phyloP scores from a whole-genome alignment of 148 eudicot genomes.

The Persicaria maculosa region DNA sequence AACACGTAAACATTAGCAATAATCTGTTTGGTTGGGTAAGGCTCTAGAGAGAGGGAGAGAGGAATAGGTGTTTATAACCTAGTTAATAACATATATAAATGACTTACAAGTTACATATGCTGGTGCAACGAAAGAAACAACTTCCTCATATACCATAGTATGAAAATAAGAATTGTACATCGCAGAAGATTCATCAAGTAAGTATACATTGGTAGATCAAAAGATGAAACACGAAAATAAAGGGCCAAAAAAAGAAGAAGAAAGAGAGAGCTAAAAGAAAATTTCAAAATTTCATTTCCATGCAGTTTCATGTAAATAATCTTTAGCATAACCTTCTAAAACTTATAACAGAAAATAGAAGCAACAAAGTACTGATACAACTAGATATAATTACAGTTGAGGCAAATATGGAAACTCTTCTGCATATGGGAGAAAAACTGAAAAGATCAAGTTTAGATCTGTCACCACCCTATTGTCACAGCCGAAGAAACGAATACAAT shows the following conservation, averaged over 20 bases:
- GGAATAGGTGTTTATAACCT: background rate
- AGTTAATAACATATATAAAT: background rate
- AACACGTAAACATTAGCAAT: background rate
- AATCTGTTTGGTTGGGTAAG: constrained; percentile 23
- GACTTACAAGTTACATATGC: too few relatives aligned
- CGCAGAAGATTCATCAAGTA: background rate
- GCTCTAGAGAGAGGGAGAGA: constrained; percentile 21
- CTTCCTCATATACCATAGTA: background rate
- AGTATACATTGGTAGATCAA: background rate
- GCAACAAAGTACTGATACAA: constrained; percentile 12
- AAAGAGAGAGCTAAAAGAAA: background rate
- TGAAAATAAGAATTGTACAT: background rate
- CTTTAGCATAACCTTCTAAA: background rate
- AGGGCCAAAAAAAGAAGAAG: background rate
- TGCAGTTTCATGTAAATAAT: constrained; percentile 3
- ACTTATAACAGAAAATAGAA: constrained; percentile 4
- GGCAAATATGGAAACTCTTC: constrained; percentile 16
- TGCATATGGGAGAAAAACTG: background rate
- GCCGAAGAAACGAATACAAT: too few relatives aligned
- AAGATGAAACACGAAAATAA: too few relatives aligned
- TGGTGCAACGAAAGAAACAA: too few relatives aligned
- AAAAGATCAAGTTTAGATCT: background rate
- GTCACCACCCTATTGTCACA: constrained; percentile 15
- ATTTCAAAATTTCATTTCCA: background rate
- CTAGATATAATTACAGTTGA: background rate